Evolutionary conservation across 1,139 yeast genomes (phyloP).

Genomic region (Geotrichum macrosporum): DNA sequence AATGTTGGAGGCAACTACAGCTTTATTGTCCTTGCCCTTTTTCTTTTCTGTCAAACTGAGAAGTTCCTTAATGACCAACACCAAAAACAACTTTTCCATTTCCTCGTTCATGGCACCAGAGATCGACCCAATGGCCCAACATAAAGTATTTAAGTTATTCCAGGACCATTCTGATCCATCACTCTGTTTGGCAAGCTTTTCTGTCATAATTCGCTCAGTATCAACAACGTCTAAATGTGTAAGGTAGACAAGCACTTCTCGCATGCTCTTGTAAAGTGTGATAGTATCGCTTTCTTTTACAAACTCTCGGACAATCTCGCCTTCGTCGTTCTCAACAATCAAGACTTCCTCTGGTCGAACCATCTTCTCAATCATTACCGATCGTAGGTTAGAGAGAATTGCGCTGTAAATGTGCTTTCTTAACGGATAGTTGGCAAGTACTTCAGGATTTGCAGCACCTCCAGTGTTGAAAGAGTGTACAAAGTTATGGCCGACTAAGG

Average conservation of each 20-base stretch:
- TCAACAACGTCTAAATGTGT: constrained; percentile 94
- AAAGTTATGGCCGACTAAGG: constrained; percentile 42
- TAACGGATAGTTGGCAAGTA: constrained; percentile 68
- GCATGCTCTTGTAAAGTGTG: constrained; percentile 88
- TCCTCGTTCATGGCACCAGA: constrained; percentile 99
- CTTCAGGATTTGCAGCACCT: constrained; percentile 84
- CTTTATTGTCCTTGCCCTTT: constrained; percentile 95
- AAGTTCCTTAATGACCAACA: constrained; percentile 85
- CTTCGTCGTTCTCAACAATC: constrained; percentile 96
- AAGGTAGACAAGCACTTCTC: constrained; percentile 89
- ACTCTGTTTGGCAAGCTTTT: constrained; percentile 83
- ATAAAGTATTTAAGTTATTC: constrained; percentile 92
- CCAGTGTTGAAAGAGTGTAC: constrained; percentile 47
- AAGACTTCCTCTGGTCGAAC: constrained; percentile 97
- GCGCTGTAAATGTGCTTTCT: constrained; percentile 79
- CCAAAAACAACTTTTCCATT: constrained; percentile 90
- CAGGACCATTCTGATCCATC: constrained; percentile 99
- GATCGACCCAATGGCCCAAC: constrained; percentile 99
- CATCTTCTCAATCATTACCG: constrained; percentile 93
- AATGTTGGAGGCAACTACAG: constrained; percentile 96
- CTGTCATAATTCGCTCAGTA: constrained; percentile 90
- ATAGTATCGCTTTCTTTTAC: constrained; percentile 98
- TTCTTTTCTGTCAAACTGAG: constrained; percentile 91
- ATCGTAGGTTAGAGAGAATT: constrained; percentile 73
- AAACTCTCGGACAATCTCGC: constrained; percentile 96